Evolutionary conservation across 805 yeast genomes (phyloP).

Genomic region (Alloascoidea africana): DNA sequence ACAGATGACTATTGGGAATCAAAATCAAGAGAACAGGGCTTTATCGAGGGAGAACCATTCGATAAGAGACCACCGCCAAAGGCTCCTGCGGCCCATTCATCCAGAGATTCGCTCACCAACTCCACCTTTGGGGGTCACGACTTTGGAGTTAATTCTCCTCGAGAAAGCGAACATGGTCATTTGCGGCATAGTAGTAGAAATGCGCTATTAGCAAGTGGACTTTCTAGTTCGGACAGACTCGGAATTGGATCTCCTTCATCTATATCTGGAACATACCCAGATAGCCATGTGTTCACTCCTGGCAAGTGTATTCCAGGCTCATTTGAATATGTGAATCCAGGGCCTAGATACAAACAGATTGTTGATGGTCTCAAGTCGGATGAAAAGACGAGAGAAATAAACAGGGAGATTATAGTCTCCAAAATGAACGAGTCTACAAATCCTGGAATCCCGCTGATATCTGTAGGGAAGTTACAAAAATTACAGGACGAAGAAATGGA

Average conservation of each 20-base stretch:
- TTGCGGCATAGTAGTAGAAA: background rate
- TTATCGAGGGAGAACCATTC: conserved; percentile 25
- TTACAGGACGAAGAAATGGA: background rate
- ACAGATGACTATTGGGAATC: conserved; percentile 44
- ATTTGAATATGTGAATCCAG: background rate
- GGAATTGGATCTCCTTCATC: background rate
- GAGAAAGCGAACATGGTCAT: background rate
- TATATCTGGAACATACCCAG: background rate
- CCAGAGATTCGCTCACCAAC: background rate
- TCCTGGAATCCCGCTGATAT: background rate
- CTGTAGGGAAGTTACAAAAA: background rate
- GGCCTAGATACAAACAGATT: background rate
- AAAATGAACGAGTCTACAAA: background rate
- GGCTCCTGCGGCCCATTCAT: background rate
- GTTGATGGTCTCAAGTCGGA: background rate
- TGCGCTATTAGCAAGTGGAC: background rate
- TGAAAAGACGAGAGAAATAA: background rate
- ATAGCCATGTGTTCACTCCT: background rate
- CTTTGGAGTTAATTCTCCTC: background rate
- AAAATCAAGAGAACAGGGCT: conserved; percentile 24
- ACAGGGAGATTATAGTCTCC: background rate
- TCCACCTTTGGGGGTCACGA: background rate
- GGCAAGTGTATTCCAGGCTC: background rate
- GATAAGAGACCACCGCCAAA: conserved; percentile 10
- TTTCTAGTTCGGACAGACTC: background rate